Base-by-base conservation (phyloP, 148 eudicot genomes). In the Diospyros kaki region DNA sequence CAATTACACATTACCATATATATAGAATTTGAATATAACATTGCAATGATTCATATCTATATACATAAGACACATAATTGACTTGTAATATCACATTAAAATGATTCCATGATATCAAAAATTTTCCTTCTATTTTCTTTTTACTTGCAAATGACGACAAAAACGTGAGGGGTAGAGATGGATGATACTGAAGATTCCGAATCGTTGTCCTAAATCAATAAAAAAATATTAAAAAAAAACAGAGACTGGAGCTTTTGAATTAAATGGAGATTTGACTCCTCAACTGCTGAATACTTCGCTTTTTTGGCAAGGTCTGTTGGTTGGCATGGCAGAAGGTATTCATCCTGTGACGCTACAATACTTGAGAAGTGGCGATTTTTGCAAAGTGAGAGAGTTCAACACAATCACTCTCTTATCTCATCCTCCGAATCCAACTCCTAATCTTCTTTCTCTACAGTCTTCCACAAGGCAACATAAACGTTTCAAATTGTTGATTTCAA, bases 391-490 rank as follows among this genome's bases (percentile, higher is more conserved):
- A 81, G 87, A 89, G 73, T 90, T 86, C 73, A 94, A 83, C 60
- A 86, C 92, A 72, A 94, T 84, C 41, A 94, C 98, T 73, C 97
- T 28, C 28, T 28, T 28, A 28, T 80, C 69, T 90, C 96, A 41
- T 92, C 97, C 18, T 94, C 98, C 78, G 90, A 83, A 87, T 92
- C 98, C 76, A 94, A 82, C 84, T 97, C 83, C 69, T 92, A 70
- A 59, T 64, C 84, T 75, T 85, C 89, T 28, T 77, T 85, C 87
- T 39, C 74, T 84, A 73, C 97, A 84, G 10, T 85, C 89, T 62
- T 90, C 96, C 48, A 94, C 92, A 56, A 94, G 91, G 48, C 73
- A 85, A 75, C 92, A 77, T 68, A 94, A 40, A 56, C 92, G 97
- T 75, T 84, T 89, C 80, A 94, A 80, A 79, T 94, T 92, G 40